phyloP scores from a whole-genome alignment of 805 yeast species.

The Ogataea dorogensis region DNA sequence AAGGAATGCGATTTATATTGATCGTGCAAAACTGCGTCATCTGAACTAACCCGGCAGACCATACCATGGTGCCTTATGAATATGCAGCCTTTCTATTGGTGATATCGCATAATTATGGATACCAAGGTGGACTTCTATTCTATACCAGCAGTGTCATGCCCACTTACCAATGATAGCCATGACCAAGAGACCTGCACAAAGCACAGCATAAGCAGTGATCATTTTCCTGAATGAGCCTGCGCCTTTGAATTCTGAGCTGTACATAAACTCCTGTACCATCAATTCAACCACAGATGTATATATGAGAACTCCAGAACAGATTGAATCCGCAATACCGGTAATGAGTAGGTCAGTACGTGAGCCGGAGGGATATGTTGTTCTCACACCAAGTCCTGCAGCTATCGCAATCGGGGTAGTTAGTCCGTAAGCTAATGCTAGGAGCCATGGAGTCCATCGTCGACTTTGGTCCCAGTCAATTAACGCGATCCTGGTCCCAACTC shows the following conservation, averaged over 20 bases:
- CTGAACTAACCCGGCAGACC: no score
- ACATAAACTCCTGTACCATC: conserved; percentile 71
- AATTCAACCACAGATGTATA: conserved; percentile 76
- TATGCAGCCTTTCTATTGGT: no score
- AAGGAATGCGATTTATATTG: no score
- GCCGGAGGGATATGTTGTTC: conserved; percentile 57
- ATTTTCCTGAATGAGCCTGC: not conserved
- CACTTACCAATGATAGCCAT: conserved; percentile 3
- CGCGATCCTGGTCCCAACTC: conserved; percentile 36
- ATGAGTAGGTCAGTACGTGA: conserved; percentile 57
- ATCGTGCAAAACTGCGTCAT: no score
- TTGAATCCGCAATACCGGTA: conserved; percentile 68
- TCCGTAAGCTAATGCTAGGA: conserved; percentile 46
- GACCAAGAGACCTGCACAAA: not conserved
- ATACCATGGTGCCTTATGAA: no score
- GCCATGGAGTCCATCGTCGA: conserved; percentile 51
- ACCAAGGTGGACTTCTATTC: no score
- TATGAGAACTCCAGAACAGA: conserved; percentile 73
- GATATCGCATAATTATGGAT: no score
- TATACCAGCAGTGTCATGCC: no score
- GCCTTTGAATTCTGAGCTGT: conserved; percentile 48
- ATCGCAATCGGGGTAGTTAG: conserved; percentile 70
- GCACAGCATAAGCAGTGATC: conserved; percentile 1
- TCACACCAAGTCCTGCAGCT: conserved; percentile 74
- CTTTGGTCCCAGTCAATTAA: not conserved